Base-by-base conservation (phyloP, 176 grass and related monocot species). In the Rhynchospora breviuscula region DNA sequence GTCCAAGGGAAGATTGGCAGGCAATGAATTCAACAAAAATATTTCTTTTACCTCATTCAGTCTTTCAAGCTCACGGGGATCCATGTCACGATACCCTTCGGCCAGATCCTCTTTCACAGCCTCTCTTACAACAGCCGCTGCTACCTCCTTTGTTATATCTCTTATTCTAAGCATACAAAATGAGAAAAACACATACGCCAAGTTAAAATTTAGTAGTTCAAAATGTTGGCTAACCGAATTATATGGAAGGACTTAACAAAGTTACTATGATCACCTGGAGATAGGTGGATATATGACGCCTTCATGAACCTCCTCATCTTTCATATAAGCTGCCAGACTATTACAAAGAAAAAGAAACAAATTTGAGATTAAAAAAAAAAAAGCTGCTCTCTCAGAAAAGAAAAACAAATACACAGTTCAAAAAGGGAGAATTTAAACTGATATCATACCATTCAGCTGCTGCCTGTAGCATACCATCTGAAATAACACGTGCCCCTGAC, bases 311-410 rank as follows among this genome's bases (percentile, higher is more conserved):
- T 98, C 93, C 31, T 99, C 96, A 43, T 93, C 93, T 88, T 93
- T 92, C 89, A 99, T 99, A 76, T 99, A 95, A 82, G 92, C 90
- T 85, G 93, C 96, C 89, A 99, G 87, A 58, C 96, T 99, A 85
- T 79, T 80, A n/a, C 58, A 83, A 71, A 80, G 49, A 7, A 84
- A 58, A 81, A 80, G 22, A 82, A 23, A 53, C 8, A 85, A 80
- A 84, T 85, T 78, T 65, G 79, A 83, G 84, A 25, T 59, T 5
- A 40, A 85, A 29, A 85, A 25, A 65, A 85, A 29, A 46, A 63
- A 19, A 44, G 29, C 0, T 7, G 31, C 47, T 81, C 52, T 40
- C 31, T 64, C 66, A 21, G 59, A 84, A 62, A 57, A 74, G 48
- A 0, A 87, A 2, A 85, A 78, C 25, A 43, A 79, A n/a, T 84